Percentiles rank a stretch among this genome's conserved stretches.
Conservation (phyloP, 1,284 basidiomycete species). For the Sanghuangporus weigelae region DNA sequence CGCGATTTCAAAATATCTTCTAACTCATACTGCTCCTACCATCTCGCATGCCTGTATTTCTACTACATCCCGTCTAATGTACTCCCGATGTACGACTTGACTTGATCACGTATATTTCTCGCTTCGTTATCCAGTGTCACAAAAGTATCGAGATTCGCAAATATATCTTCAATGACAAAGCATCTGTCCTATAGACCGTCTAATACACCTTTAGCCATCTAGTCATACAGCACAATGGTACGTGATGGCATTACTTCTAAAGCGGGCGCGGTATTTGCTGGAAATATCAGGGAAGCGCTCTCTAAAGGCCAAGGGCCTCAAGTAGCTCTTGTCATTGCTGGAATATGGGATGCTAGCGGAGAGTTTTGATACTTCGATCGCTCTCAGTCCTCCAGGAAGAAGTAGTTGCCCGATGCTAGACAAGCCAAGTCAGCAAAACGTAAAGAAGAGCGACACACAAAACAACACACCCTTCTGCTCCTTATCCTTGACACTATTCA, state of each 20-base stretch:
- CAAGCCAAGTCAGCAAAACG: conserved; percentile 10
- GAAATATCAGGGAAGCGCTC: neutral
- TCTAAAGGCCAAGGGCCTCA: neutral
- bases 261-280: neutral
- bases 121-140: too few species aligned
- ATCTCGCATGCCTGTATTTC: neutral
- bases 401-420: conserved; percentile 75
- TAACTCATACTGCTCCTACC: neutral
- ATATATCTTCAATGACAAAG: too few species aligned
- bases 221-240: too few species aligned
- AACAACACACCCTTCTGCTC: conserved; percentile 79
- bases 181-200: too few species aligned
- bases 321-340: neutral
- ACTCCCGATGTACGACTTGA: neutral
- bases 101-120: neutral
- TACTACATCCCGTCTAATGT: neutral
- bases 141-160: too few species aligned
- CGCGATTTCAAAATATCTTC: conserved; percentile 54
- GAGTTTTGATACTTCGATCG: neutral
- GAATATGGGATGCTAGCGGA: neutral
- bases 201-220: too few species aligned
- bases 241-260: neutral
- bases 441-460: conserved; percentile 1
- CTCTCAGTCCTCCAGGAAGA: conserved; percentile 72
- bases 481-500: conserved; percentile 87